These are phyloP conservation scores for Auricularia heimuer DNA, from an alignment of 768 basidiomycete species.

Conservation along the genomic window DNA sequence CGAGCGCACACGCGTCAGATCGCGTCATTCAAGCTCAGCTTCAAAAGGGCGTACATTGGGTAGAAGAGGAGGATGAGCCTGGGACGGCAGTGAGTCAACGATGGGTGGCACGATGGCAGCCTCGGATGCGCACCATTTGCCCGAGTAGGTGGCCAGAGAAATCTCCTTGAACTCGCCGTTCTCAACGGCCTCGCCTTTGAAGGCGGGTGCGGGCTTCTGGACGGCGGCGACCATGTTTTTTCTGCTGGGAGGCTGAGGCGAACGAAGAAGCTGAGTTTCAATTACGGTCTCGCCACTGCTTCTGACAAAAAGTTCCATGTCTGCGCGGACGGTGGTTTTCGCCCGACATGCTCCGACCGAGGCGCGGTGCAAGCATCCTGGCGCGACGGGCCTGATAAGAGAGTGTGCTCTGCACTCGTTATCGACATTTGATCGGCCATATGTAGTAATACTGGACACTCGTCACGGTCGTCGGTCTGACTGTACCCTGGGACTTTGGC, in stretches of 20 bases:
- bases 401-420: no score
- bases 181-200: slow-evolving; percentile 63
- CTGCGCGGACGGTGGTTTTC: not conserved
- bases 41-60: slow-evolving; percentile 56
- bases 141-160: slow-evolving; percentile 56
- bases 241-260: not conserved
- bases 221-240: slow-evolving; percentile 40
- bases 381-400: no score
- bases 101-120: slow-evolving; percentile 8
- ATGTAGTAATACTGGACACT: no score
- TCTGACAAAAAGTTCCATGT: not conserved
- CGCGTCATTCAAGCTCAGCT: not conserved
- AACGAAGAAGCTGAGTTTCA: not conserved
- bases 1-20: not conserved
- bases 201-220: slow-evolving; percentile 80
- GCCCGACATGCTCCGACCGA: no score
- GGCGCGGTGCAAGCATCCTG: no score
- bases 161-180: slow-evolving; percentile 72
- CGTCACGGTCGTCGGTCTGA: no score
- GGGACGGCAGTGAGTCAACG: slow-evolving; percentile 6
- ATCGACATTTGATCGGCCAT: no score
- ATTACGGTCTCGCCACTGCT: not conserved
- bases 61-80: slow-evolving; percentile 96
- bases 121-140: slow-evolving; percentile 58
- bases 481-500: no score